Evolutionary conservation across 192 early-diverging fungal genomes (phyloP), one percentile per base, ranked within the genome.

Genomic region (Ambispora gerdemannii): DNA sequence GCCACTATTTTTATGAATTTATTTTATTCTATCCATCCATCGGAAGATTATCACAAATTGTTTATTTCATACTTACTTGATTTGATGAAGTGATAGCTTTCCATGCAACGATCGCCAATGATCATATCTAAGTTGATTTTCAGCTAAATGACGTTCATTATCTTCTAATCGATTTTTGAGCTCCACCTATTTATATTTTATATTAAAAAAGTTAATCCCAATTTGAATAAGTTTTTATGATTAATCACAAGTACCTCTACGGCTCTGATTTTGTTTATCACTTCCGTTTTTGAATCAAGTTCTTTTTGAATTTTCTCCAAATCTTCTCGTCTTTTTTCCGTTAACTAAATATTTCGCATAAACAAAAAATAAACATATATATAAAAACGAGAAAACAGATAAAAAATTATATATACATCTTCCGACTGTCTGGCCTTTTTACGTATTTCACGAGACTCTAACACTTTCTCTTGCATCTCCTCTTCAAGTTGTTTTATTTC

Each of bases 141-240:
- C 89, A 8, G 70, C 74, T 35, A 88, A 74, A 0, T 75, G 75
- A 4, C 84, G 83, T 72, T 90, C 83, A 50, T 80, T 73, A 67
- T 88, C 87, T 53, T 92, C 90, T n/a, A 88, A 67, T 28, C 86
- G 77, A 53, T 86, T 90, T 68, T 81, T 84, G 56, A 90, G 83
- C 32, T 81, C 80, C 13, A 76, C n/a, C 74, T 80, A 58, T 17
- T 36, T 52, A 19, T 51, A 77, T 83, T 51, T 20, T 1, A 50
- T n/a, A 17, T 27, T 50, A 1, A 50, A 27, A 35, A 20, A 15
- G 43, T 3, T 28, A 49, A n/a, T 20, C 17, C 19, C 17, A 13
- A 3, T 47, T 64, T 28, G 19, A 32, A 33, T 35, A 24, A 24
- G 6, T 19, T 22, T 55, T 78, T 4, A 17, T 43, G 38, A 43